Evolutionary conservation across 257 asterid genomes (phyloP).

Genomic region (Gentiana macrophylla): DNA sequence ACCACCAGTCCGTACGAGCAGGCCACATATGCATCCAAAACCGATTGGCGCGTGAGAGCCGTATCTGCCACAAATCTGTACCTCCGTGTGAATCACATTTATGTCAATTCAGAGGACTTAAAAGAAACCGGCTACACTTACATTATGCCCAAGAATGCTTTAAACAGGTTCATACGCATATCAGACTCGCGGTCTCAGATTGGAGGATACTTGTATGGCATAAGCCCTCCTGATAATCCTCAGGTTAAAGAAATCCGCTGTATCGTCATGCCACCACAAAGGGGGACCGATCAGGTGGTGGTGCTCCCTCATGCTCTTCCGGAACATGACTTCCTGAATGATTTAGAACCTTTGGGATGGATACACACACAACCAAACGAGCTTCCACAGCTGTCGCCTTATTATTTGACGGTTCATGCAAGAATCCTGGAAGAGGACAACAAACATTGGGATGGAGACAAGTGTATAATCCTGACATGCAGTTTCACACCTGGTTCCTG

Average conservation of each 20-base stretch:
- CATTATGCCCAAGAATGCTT: slow-evolving; percentile 86
- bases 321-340: slow-evolving; percentile 71
- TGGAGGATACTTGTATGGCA: slow-evolving; percentile 76
- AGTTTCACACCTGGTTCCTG: slow-evolving; percentile 96
- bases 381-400: slow-evolving; percentile 85
- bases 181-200: slow-evolving; percentile 92
- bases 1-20: slow-evolving; percentile 94
- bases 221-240: slow-evolving; percentile 97
- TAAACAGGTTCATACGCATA: slow-evolving; percentile 89
- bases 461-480: slow-evolving; percentile 81
- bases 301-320: slow-evolving; percentile 84
- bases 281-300: slow-evolving; percentile 96
- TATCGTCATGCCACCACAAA: slow-evolving; percentile 92
- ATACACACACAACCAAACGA: slow-evolving; percentile 97
- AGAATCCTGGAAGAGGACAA: slow-evolving; percentile 49
- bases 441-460: slow-evolving; percentile 97
- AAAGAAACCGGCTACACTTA: slow-evolving; percentile 96
- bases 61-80: slow-evolving; percentile 90
- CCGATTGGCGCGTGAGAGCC: slow-evolving; percentile 99
- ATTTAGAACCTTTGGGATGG: slow-evolving; percentile 96
- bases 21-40: slow-evolving; percentile 67
- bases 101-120: slow-evolving; percentile 93
- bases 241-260: slow-evolving; percentile 97
- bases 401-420: slow-evolving; percentile 79
- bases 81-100: slow-evolving; percentile 89